Conservation (phyloP, 768 basidiomycete species). For the Plicaturopsis crispa region DNA sequence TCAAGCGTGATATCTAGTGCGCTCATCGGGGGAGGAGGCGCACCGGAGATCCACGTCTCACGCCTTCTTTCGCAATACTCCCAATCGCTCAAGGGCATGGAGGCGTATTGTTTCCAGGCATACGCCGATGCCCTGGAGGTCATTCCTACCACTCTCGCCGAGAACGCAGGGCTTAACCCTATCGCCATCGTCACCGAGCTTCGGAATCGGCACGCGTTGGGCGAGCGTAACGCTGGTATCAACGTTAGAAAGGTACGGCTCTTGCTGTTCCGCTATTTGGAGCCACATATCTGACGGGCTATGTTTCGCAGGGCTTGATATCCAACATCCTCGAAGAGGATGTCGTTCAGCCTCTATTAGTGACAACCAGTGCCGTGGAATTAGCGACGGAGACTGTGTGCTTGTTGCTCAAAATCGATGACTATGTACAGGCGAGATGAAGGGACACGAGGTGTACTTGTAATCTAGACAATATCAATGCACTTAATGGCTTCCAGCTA, state of each 20-base stretch:
- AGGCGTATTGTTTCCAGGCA: slow-evolving; percentile 98
- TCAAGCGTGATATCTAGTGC: slow-evolving; percentile 40
- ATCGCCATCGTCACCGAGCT: slow-evolving; percentile 98
- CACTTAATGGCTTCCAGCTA: background rate
- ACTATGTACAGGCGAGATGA: slow-evolving; percentile 77
- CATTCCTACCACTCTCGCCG: slow-evolving; percentile 94
- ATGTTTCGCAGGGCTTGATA: slow-evolving; percentile 68
- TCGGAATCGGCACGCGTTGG: slow-evolving; percentile 92
- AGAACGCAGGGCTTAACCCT: slow-evolving; percentile 97
- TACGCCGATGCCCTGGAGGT: slow-evolving; percentile 97
- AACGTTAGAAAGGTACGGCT: slow-evolving; percentile 92
- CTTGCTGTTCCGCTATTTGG: too few species aligned
- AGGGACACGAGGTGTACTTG: background rate
- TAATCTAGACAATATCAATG: background rate
- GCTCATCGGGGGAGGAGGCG: slow-evolving; percentile 92
- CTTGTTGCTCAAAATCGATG: slow-evolving; percentile 91
- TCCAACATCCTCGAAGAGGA: slow-evolving; percentile 97
- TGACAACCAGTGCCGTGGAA: slow-evolving; percentile 93
- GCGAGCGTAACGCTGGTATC: slow-evolving; percentile 92
- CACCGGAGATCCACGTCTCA: slow-evolving; percentile 97
- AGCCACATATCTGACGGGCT: background rate
- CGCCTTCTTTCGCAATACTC: slow-evolving; percentile 85
- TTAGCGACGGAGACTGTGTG: slow-evolving; percentile 97
- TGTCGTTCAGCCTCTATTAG: slow-evolving; percentile 91
- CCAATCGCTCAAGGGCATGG: slow-evolving; percentile 94